Conservation (phyloP, 805 yeast species). For the Aciculoconidium aculeatum region DNA sequence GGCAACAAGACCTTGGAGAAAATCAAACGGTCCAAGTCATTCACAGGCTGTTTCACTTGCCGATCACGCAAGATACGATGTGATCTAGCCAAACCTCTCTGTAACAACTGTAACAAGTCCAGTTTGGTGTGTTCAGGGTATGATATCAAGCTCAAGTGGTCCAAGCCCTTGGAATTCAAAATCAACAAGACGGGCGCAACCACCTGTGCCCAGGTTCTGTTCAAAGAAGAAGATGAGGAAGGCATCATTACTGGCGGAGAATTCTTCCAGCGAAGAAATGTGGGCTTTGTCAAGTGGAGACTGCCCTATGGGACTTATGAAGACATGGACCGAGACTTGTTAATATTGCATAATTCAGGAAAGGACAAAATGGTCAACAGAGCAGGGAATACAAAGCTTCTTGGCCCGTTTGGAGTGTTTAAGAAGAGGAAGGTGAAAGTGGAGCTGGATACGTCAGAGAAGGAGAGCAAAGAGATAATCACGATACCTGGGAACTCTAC, state of each 20-base stretch:
- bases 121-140: conserved; percentile 76
- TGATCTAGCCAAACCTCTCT: conserved; percentile 64
- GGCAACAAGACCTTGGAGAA: too few species aligned
- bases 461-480: too few species aligned
- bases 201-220: conserved; percentile 25
- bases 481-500: too few species aligned
- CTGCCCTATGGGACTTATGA: conserved; percentile 63
- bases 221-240: conserved; percentile 16
- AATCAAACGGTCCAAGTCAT: conserved; percentile 48
- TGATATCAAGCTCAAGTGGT: conserved; percentile 76
- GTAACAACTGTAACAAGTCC: conserved; percentile 65
- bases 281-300: conserved; percentile 71
- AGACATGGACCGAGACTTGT: conserved; percentile 72
- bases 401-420: conserved; percentile 85
- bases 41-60: conserved; percentile 87
- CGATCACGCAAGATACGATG: conserved; percentile 76
- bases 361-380: conserved; percentile 27
- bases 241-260: conserved; percentile 24
- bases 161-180: conserved; percentile 39
- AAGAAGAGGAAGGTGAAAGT: neutral
- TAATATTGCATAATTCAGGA: conserved; percentile 45
- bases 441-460: neutral
- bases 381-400: conserved; percentile 42
- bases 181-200: conserved; percentile 22
- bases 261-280: conserved; percentile 61